These are phyloP conservation scores for Staphylotrichum longicolle DNA, from an alignment of 495 filamentous ascomycete species.

Conservation along the genomic window DNA sequence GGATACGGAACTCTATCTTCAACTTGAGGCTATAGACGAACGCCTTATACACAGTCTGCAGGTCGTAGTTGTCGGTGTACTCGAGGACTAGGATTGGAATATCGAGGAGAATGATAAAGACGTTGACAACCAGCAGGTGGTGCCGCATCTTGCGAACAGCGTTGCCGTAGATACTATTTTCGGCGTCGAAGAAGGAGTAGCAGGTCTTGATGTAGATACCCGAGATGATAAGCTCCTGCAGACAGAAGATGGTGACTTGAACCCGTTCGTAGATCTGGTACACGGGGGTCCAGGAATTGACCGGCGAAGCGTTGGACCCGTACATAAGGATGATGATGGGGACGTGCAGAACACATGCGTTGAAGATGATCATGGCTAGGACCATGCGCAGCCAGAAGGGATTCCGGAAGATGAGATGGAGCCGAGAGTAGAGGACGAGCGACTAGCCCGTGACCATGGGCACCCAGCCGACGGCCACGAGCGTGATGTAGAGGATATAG, in stretches of 20 bases:
- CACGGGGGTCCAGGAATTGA: slow-evolving; percentile 26
- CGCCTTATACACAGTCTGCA: slow-evolving; percentile 60
- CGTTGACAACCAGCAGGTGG: slow-evolving; percentile 59
- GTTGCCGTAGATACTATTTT: no score
- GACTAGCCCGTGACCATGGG: slow-evolving; percentile 66
- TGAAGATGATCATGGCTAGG: slow-evolving; percentile 57
- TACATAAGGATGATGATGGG: slow-evolving; percentile 59
- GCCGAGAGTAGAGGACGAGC: slow-evolving; percentile 65
- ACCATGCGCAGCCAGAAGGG: slow-evolving; percentile 51
- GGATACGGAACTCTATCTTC: slow-evolving; percentile 64
- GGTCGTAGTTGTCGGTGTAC: slow-evolving; percentile 55
- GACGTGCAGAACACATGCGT: slow-evolving; percentile 56
- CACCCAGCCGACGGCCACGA: slow-evolving; percentile 59
- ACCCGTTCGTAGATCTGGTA: slow-evolving; percentile 62
- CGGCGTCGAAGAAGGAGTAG: slow-evolving; percentile 13
- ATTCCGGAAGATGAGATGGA: slow-evolving; percentile 58
- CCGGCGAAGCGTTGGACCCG: slow-evolving; percentile 49
- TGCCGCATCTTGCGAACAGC: slow-evolving; percentile 22
- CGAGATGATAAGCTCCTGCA: slow-evolving; percentile 64
- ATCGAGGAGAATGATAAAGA: slow-evolving; percentile 44
- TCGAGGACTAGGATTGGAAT: slow-evolving; percentile 58
- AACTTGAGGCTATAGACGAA: slow-evolving; percentile 64
- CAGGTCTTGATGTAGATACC: slow-evolving; percentile 54
- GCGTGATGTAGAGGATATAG: slow-evolving; percentile 40
- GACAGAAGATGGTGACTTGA: slow-evolving; percentile 60